Evolutionary conservation across 805 yeast genomes (phyloP).

Genomic region (Helenozyma baotianmanensis): DNA sequence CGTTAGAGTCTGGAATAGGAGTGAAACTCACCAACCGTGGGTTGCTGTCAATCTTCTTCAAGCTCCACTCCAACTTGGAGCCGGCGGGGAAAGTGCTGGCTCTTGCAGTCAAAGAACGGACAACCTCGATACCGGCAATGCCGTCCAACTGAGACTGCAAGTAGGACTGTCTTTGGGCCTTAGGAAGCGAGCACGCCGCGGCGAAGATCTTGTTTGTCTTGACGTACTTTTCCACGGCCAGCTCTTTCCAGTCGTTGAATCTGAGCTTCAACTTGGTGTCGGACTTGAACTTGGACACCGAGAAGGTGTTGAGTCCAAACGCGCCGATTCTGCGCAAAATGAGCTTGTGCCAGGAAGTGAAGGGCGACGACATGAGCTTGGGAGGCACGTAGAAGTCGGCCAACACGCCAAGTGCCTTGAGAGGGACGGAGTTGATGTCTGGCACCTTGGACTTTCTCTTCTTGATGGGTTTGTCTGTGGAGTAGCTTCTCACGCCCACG

Average conservation of each 20-base stretch:
- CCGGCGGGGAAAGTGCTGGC: slow-evolving; percentile 48
- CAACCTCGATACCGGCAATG: slow-evolving; percentile 30
- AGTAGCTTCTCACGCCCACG: slow-evolving; percentile 7
- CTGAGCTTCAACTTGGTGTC: slow-evolving; percentile 41
- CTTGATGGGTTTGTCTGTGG: slow-evolving; percentile 12
- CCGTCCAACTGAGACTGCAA: slow-evolving; percentile 37
- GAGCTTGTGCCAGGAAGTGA: slow-evolving; percentile 39
- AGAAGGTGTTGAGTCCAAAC: slow-evolving; percentile 62
- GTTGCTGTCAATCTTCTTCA: slow-evolving; percentile 59
- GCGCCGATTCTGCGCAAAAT: slow-evolving; percentile 60
- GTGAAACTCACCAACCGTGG: slow-evolving; percentile 75
- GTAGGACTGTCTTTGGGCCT: slow-evolving; percentile 35
- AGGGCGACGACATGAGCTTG: slow-evolving; percentile 16
- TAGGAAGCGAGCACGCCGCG: slow-evolving; percentile 31
- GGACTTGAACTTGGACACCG: slow-evolving; percentile 42
- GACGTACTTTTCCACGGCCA: slow-evolving; percentile 72
- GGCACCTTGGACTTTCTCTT: slow-evolving; percentile 14
- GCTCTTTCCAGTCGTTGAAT: slow-evolving; percentile 82
- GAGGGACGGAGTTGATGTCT: slow-evolving; percentile 34
- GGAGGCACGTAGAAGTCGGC: slow-evolving; percentile 44
- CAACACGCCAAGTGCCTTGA: slow-evolving; percentile 36
- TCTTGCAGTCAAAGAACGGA: slow-evolving; percentile 27
- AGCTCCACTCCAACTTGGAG: slow-evolving; percentile 68
- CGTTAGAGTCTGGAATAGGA: slow-evolving; percentile 50
- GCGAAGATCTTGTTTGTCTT: slow-evolving; percentile 83